A percentile compares a stretch with the other conserved stretches of the same genome.
Conservation (phyloP, 2,329 filamentous ascomycete species). For the Penicillium decumbens region DNA sequence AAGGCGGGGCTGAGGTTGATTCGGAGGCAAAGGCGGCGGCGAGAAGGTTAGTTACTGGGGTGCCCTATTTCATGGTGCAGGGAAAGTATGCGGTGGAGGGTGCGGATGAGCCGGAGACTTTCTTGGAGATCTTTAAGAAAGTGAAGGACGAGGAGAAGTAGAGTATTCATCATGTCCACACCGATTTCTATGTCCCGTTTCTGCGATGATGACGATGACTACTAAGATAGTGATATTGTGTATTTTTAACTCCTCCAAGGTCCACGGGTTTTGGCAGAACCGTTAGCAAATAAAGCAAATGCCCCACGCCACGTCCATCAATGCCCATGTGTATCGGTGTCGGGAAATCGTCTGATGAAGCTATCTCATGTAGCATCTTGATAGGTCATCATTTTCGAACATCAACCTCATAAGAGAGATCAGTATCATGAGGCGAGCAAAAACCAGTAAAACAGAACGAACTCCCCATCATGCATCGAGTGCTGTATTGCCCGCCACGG, state of each 20-base stretch:
- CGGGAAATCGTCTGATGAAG: not conserved
- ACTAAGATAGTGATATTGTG: not conserved
- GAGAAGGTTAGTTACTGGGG: slow-evolving; percentile 57
- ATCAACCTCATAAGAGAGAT: not conserved
- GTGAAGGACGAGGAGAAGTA: slow-evolving; percentile 46
- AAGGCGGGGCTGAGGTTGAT: slow-evolving; percentile 57
- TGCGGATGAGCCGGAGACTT: slow-evolving; percentile 65
- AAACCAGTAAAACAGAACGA: slow-evolving; percentile 4
- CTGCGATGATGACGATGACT: not conserved
- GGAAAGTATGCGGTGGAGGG: slow-evolving; percentile 63
- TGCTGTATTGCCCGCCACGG: not conserved
- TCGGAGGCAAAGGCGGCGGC: slow-evolving; percentile 51
- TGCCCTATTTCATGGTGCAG: slow-evolving; percentile 72
- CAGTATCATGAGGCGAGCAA: not conserved
- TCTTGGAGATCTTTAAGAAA: slow-evolving; percentile 61
- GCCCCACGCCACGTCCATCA: not conserved
- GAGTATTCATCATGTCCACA: not conserved
- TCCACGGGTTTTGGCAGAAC: not conserved
- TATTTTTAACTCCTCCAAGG: not conserved
- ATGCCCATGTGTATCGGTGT: not conserved
- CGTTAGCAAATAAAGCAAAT: not conserved
- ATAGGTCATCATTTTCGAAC: not conserved
- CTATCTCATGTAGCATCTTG: not conserved
- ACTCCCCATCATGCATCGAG: slow-evolving; percentile 6
- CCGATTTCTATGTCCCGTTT: not conserved